Conservation (phyloP, 139 green algal species). For the Micromonas pusilla region DNA sequence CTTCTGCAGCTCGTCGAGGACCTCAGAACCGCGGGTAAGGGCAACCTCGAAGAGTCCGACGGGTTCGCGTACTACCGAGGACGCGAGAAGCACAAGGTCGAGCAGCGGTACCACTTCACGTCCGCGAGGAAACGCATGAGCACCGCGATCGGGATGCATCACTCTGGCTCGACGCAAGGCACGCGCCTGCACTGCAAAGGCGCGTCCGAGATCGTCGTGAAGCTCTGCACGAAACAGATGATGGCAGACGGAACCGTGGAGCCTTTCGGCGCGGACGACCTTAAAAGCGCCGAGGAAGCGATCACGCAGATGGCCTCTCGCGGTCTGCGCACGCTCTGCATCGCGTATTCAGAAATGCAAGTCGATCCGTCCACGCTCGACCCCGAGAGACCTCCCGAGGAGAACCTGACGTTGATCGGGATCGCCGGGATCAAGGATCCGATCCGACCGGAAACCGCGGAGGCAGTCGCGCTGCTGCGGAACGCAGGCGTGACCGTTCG, state of each 20-base stretch:
- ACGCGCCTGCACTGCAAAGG: conserved; percentile 89
- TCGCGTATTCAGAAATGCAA: conserved; percentile 55
- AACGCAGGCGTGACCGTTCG: conserved; percentile 86
- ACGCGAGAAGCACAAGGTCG: conserved; percentile 38
- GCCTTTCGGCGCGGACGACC: conserved; percentile 47
- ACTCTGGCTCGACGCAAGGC: no score
- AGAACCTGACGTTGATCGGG: conserved; percentile 51
- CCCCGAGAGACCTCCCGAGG: conserved; percentile 45
- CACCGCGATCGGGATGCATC: conserved; percentile 50
- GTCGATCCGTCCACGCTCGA: conserved; percentile 4
- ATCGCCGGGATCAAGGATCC: conserved; percentile 98
- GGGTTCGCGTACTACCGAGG: conserved; percentile 24
- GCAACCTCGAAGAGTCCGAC: neutral
- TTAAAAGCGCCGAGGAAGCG: conserved; percentile 39
- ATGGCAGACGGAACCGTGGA: conserved; percentile 44
- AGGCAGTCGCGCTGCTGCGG: conserved; percentile 70
- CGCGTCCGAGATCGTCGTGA: conserved; percentile 87
- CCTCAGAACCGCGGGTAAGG: neutral
- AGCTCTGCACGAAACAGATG: conserved; percentile 55
- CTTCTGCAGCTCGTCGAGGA: conserved; percentile 24
- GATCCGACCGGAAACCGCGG: conserved; percentile 63
- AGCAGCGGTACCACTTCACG: conserved; percentile 68
- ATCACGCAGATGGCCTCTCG: conserved; percentile 66
- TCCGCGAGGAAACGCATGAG: conserved; percentile 79
- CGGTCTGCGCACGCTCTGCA: conserved; percentile 79